These are phyloP conservation scores for Tremella fuciformis DNA, from an alignment of 768 basidiomycete genomes.

Conservation along the genomic window DNA sequence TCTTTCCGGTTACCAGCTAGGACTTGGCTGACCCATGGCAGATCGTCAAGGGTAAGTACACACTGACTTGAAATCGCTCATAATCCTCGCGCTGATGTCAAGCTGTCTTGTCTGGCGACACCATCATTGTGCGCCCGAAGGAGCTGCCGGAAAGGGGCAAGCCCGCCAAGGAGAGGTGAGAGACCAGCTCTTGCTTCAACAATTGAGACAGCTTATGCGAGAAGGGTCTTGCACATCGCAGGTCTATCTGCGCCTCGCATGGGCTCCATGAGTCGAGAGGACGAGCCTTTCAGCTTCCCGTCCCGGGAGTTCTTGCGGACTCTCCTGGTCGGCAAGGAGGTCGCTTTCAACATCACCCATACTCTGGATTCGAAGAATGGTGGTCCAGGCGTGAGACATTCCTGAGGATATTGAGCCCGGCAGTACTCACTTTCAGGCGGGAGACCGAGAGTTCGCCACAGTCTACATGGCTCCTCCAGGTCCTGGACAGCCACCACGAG, in stretches of 20 bases:
- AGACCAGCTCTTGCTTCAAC: too few species aligned
- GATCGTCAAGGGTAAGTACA: slow-evolving; percentile 45
- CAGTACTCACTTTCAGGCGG: not conserved
- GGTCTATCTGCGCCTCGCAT: slow-evolving; percentile 80
- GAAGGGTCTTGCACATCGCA: slow-evolving; percentile 81
- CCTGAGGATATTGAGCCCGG: too few species aligned
- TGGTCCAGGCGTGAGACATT: not conserved
- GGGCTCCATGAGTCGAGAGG: slow-evolving; percentile 77
- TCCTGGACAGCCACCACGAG: slow-evolving; percentile 49
- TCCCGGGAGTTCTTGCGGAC: slow-evolving; percentile 86
- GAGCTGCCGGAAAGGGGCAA: slow-evolving; percentile 75
- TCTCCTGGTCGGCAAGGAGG: slow-evolving; percentile 82
- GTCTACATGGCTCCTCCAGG: slow-evolving; percentile 46
- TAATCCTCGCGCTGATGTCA: slow-evolving; percentile 9
- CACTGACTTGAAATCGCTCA: not conserved
- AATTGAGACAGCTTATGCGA: slow-evolving; percentile 8
- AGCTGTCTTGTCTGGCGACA: slow-evolving; percentile 90
- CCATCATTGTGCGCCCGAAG: slow-evolving; percentile 67
- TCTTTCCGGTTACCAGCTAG: slow-evolving; percentile 1
- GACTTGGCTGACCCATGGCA: slow-evolving; percentile 11
- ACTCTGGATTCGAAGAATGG: slow-evolving; percentile 58
- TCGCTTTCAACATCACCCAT: slow-evolving; percentile 78
- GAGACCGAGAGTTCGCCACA: slow-evolving; percentile 49
- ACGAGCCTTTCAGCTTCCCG: slow-evolving; percentile 93
- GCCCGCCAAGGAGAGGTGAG: slow-evolving; percentile 81